Conservation (phyloP, 495 filamentous ascomycete genomes). For the Ascobolus immersus region DNA sequence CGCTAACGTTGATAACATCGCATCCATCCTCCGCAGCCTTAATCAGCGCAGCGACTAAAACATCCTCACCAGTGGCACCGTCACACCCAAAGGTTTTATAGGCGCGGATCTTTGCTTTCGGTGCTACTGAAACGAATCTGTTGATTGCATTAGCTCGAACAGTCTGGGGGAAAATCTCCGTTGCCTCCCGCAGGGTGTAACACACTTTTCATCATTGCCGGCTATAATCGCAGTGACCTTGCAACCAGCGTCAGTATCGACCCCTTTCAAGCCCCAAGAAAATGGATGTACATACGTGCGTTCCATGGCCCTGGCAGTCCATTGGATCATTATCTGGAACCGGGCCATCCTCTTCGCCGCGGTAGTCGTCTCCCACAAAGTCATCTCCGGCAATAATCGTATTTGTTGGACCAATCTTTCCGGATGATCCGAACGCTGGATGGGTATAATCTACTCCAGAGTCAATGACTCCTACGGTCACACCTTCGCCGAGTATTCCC, state of each 20-base stretch:
- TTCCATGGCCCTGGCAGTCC: slow-evolving; percentile 23
- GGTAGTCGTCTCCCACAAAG: slow-evolving; percentile 23
- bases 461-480: slow-evolving; percentile 17
- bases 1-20: slow-evolving; percentile 34
- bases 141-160: too few relatives aligned
- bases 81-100: slow-evolving; percentile 31
- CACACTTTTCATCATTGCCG: slow-evolving; percentile 19
- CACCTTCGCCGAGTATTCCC: slow-evolving; percentile 10
- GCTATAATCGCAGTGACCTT: slow-evolving; percentile 28
- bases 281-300: slow-evolving; percentile 13
- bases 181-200: too few relatives aligned
- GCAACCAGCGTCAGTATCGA: too few relatives aligned
- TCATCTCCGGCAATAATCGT: slow-evolving; percentile 29
- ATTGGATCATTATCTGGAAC: slow-evolving; percentile 23
- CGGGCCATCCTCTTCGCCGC: slow-evolving; percentile 6
- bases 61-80: slow-evolving; percentile 24
- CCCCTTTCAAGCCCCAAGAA: too few relatives aligned
- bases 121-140: slow-evolving; percentile 30
- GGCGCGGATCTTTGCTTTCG: slow-evolving; percentile 27
- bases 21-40: slow-evolving; percentile 30
- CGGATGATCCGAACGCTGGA: slow-evolving; percentile 32
- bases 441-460: slow-evolving; percentile 30
- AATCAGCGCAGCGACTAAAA: slow-evolving; percentile 29
- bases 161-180: too few relatives aligned
- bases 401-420: slow-evolving; percentile 29